Percentiles rank a stretch among this genome's conserved stretches.
Conservation (phyloP, 805 yeast species). For the Metschnikowia hibisci region DNA sequence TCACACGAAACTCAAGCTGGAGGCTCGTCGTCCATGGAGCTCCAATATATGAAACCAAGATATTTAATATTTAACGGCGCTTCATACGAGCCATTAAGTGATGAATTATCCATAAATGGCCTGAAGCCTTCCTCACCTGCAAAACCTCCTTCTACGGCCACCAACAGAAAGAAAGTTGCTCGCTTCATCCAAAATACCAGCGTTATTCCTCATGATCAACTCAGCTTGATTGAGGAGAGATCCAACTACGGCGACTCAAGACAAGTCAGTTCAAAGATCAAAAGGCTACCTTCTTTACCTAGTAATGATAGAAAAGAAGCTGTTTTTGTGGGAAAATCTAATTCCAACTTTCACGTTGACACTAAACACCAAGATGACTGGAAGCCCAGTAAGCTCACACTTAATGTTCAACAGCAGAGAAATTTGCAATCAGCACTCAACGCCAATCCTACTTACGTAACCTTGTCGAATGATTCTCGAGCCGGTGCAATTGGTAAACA, state of each 20-base stretch:
- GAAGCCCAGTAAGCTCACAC: too few species aligned
- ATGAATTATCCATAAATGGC: not conserved
- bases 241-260: constrained; percentile 29
- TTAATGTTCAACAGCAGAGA: too few species aligned
- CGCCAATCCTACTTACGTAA: too few species aligned
- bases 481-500: too few species aligned
- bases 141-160: constrained; percentile 27
- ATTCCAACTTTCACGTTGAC: not conserved
- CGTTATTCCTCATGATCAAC: constrained; percentile 28
- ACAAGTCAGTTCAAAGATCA: constrained; percentile 25
- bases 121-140: constrained; percentile 6
- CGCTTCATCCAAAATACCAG: constrained; percentile 21
- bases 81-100: constrained; percentile 33
- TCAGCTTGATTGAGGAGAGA: constrained; percentile 42
- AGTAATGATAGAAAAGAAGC: not conserved
- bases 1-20: constrained; percentile 13
- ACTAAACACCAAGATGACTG: too few species aligned
- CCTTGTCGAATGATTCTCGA: too few species aligned
- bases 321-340: not conserved
- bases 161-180: constrained; percentile 25
- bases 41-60: constrained; percentile 6
- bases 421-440: too few species aligned
- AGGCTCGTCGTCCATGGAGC: constrained; percentile 6
- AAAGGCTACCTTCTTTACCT: constrained; percentile 6
- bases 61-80: constrained; percentile 33